A percentile compares a stretch with the other conserved stretches of the same genome.
Evolutionary conservation across 1,284 basidiomycete genomes (phyloP).

Genomic region (Malassezia sp.): DNA sequence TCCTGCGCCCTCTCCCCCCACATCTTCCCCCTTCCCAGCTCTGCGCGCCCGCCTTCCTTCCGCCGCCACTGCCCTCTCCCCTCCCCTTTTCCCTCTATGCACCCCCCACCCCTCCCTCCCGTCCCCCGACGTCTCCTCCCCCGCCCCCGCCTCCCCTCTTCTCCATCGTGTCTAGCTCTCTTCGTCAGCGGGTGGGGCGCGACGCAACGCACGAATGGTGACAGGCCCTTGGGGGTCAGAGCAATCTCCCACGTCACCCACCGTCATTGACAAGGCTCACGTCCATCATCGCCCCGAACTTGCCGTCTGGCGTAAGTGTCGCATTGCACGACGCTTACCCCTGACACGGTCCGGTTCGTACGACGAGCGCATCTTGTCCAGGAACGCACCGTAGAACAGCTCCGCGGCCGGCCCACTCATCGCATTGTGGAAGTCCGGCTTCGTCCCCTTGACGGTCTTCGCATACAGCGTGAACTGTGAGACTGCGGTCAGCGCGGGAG

Average conservation of each 20-base stretch:
- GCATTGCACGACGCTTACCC: constrained; percentile 1
- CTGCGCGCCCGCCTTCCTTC: too few species aligned
- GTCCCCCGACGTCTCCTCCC: too few species aligned
- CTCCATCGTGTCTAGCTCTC: constrained; percentile 31
- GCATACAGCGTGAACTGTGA: constrained; percentile 44
- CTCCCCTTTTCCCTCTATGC: too few species aligned
- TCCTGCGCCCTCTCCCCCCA: too few species aligned
- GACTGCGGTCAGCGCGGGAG: constrained; percentile 17
- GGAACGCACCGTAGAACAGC: constrained; percentile 29
- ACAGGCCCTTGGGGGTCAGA: constrained; percentile 5
- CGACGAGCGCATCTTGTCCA: constrained; percentile 21
- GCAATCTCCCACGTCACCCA: not conserved
- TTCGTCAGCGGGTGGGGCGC: too few species aligned
- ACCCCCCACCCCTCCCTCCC: too few species aligned
- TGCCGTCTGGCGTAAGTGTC: constrained; percentile 21
- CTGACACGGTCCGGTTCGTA: constrained; percentile 28
- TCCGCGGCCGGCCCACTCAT: constrained; percentile 28
- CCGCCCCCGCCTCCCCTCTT: too few species aligned
- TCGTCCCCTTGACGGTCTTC: constrained; percentile 36
- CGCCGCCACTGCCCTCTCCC: too few species aligned
- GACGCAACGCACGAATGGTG: constrained; percentile 9
- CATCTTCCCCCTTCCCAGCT: too few species aligned
- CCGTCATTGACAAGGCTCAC: constrained; percentile 39
- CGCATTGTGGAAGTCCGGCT: constrained; percentile 41
- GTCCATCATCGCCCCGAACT: constrained; percentile 45